Conservation (phyloP, 2,329 filamentous ascomycete genomes). For the Epichloe uncinata region DNA sequence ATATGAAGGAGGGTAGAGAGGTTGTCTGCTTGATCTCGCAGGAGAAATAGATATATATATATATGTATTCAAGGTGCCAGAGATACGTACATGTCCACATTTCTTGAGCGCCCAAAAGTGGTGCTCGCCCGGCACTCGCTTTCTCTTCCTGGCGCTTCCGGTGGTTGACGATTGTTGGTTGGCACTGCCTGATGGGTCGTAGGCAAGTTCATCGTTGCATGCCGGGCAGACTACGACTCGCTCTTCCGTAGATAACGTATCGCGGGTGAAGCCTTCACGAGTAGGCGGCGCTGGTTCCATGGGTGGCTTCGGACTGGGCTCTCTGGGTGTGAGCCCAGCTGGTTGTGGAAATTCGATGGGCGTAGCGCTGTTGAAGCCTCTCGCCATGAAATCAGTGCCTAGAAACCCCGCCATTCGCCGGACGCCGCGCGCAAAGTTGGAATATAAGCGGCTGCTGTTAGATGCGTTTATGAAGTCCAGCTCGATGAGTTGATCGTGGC, state of each 20-base stretch:
- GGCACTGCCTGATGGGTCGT: slow-evolving; percentile 39
- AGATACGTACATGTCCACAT: slow-evolving; percentile 69
- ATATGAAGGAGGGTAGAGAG: neutral
- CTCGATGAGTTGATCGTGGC: slow-evolving; percentile 13
- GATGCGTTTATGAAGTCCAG: slow-evolving; percentile 13
- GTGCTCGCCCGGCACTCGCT: slow-evolving; percentile 48
- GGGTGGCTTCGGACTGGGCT: slow-evolving; percentile 27
- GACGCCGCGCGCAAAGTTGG: slow-evolving; percentile 12
- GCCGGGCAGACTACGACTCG: slow-evolving; percentile 71
- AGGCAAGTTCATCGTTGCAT: slow-evolving; percentile 72
- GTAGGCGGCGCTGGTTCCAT: slow-evolving; percentile 53
- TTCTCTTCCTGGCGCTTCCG: slow-evolving; percentile 24
- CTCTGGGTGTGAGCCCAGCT: slow-evolving; percentile 20
- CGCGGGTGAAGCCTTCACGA: slow-evolving; percentile 67
- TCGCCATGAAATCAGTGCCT: slow-evolving; percentile 10
- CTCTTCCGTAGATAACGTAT: slow-evolving; percentile 47
- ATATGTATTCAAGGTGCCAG: slow-evolving; percentile 11
- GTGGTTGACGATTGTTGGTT: slow-evolving; percentile 8
- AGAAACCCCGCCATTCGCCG: slow-evolving; percentile 16
- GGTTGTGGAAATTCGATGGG: slow-evolving; percentile 12
- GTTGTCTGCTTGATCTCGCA: neutral
- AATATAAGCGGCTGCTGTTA: slow-evolving; percentile 6
- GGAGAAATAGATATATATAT: neutral
- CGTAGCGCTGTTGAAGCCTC: slow-evolving; percentile 7
- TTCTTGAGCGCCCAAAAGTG: slow-evolving; percentile 86